Percentiles rank a stretch among this genome's conserved stretches.
Conservation (phyloP, 2,329 filamentous ascomycete species). For the Pyrenochaeta sp. region DNA sequence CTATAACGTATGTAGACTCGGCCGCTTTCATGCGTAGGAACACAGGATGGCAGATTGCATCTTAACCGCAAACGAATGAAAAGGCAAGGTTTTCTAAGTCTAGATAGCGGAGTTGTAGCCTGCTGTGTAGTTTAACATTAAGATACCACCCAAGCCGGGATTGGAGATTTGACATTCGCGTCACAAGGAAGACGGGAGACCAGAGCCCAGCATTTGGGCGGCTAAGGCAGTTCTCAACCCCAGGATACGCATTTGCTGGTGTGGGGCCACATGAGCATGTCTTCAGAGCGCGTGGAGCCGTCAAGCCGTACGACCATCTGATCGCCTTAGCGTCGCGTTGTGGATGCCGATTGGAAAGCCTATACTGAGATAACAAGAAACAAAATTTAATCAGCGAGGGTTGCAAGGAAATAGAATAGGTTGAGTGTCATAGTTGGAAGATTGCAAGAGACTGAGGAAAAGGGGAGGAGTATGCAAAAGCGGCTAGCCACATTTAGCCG, state of each 20-base stretch:
- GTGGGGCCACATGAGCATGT: constrained; percentile 30
- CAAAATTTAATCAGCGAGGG: background rate
- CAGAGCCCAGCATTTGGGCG: constrained; percentile 2
- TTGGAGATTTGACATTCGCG: constrained; percentile 19
- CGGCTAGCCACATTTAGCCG: constrained; percentile 36
- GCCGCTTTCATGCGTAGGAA: constrained; percentile 1
- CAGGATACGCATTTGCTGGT: constrained; percentile 9
- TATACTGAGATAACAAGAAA: constrained; percentile 1
- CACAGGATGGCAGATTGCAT: constrained; percentile 4
- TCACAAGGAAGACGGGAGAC: constrained; percentile 7
- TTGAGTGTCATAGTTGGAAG: background rate
- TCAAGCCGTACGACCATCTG: constrained; percentile 34
- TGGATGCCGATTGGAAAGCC: constrained; percentile 12
- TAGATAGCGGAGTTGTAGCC: background rate
- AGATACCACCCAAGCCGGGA: constrained; percentile 41
- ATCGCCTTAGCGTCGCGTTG: constrained; percentile 12
- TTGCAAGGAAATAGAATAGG: constrained; percentile 1
- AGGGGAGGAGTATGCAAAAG: background rate
- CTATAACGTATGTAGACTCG: background rate
- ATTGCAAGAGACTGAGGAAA: constrained; percentile 4
- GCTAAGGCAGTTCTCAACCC: constrained; percentile 22
- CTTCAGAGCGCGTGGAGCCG: constrained; percentile 26
- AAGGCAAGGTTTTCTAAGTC: background rate
- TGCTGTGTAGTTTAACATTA: constrained; percentile 11
- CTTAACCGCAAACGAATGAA: constrained; percentile 4